These are phyloP conservation scores for Leccinum boreale DNA, from an alignment of 768 basidiomycete species.

Conservation along the genomic window DNA sequence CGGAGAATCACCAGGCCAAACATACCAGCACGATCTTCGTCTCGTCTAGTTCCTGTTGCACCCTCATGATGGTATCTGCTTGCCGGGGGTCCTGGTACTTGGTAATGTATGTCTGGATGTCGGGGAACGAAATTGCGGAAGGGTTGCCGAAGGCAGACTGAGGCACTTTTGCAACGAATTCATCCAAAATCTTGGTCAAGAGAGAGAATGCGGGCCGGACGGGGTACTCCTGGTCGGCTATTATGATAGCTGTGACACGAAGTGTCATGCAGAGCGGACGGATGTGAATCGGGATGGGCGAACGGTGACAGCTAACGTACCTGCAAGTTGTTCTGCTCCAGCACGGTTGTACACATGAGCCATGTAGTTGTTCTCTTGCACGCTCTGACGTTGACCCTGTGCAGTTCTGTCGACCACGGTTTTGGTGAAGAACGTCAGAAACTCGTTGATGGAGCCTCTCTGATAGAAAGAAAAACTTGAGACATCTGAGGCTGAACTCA, in stretches of 20 bases:
- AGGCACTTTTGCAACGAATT: conserved; percentile 80
- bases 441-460: conserved; percentile 81
- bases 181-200: conserved; percentile 89
- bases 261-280: conserved; percentile 1
- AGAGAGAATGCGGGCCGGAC: conserved; percentile 95
- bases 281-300: background rate
- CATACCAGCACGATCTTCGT: conserved; percentile 96
- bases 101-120: conserved; percentile 69
- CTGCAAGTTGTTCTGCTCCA: conserved; percentile 80
- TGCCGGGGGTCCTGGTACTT: conserved; percentile 98
- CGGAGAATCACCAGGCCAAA: conserved; percentile 3
- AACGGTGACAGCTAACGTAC: conserved; percentile 39
- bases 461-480: conserved; percentile 95
- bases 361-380: conserved; percentile 90
- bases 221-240: conserved; percentile 95
- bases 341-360: conserved; percentile 93
- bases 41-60: conserved; percentile 97
- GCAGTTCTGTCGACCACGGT: conserved; percentile 88
- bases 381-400: conserved; percentile 86
- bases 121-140: conserved; percentile 70
- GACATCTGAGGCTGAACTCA: conserved; percentile 73
- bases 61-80: conserved; percentile 97
- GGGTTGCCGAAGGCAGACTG: conserved; percentile 65
- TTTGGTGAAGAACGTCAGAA: conserved; percentile 91
- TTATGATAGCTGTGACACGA: conserved; percentile 66